Conservation (phyloP, 2,329 filamentous ascomycete genomes). For the Hypocreales sp. region DNA sequence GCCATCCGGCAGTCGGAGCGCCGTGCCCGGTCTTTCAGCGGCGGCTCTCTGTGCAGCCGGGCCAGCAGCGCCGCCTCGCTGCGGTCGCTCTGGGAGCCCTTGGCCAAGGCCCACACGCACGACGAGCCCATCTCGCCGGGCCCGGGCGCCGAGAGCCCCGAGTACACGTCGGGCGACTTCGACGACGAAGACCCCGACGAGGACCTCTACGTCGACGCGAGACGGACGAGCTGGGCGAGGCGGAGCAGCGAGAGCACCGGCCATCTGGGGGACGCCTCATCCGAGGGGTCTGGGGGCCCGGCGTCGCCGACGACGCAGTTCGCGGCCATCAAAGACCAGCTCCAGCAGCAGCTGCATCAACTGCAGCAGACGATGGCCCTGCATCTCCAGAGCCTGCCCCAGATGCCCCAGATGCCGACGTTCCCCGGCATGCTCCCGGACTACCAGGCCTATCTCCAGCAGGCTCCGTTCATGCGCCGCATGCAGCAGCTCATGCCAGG, state of each 20-base stretch:
- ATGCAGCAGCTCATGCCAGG: conserved; percentile 61
- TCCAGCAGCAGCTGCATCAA: conserved; percentile 59
- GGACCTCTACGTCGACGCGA: conserved; percentile 19
- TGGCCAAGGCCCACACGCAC: conserved; percentile 16
- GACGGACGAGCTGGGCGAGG: conserved; percentile 13
- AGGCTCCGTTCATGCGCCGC: conserved; percentile 49
- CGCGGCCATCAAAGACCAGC: conserved; percentile 58
- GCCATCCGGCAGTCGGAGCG: conserved; percentile 46
- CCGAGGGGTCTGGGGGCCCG: conserved; percentile 15
- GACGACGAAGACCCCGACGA: conserved; percentile 25
- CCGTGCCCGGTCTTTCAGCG: conserved; percentile 52
- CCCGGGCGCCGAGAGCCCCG: conserved; percentile 24
- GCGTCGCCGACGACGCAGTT: conserved; percentile 45
- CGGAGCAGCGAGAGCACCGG: too few relatives aligned
- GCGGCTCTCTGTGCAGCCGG: conserved; percentile 41
- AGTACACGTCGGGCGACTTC: conserved; percentile 29
- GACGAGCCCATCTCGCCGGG: conserved; percentile 23
- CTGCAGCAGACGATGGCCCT: conserved; percentile 57
- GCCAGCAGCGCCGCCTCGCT: conserved; percentile 53
- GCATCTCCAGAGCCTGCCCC: conserved; percentile 44
- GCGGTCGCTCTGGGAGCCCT: conserved; percentile 49
- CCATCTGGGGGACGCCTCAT: conserved; percentile 26
- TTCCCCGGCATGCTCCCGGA: conserved; percentile 45
- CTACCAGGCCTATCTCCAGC: conserved; percentile 52
- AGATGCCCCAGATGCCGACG: conserved; percentile 41